Evolutionary conservation across 2,329 filamentous ascomycete species (phyloP).

Genomic region (Drechslera avenae): DNA sequence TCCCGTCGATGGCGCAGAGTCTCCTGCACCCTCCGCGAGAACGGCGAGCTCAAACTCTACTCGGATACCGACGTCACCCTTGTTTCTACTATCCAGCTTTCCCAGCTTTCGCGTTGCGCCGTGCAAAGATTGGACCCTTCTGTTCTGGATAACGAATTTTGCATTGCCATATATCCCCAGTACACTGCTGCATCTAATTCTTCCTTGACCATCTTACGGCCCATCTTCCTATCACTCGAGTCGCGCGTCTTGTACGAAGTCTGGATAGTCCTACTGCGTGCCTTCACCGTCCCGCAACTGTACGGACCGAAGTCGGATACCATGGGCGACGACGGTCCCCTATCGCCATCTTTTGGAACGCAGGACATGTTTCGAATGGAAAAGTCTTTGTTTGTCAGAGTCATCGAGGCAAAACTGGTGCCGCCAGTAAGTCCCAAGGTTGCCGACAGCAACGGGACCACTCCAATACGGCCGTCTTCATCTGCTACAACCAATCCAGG

Average conservation of each 20-base stretch:
- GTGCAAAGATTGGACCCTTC: slow-evolving; percentile 89
- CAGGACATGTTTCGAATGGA: slow-evolving; percentile 71
- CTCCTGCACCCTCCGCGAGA: slow-evolving; percentile 92
- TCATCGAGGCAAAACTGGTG: slow-evolving; percentile 65
- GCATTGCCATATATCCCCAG: slow-evolving; percentile 92
- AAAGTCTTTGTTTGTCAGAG: slow-evolving; percentile 62
- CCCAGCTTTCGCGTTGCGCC: slow-evolving; percentile 85
- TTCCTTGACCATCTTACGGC: slow-evolving; percentile 77
- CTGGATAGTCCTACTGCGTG: slow-evolving; percentile 90
- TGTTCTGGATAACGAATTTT: slow-evolving; percentile 90
- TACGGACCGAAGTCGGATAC: slow-evolving; percentile 69
- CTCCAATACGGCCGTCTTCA: slow-evolving; percentile 38
- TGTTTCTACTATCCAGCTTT: slow-evolving; percentile 82
- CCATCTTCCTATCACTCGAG: slow-evolving; percentile 87
- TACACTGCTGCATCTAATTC: slow-evolving; percentile 78
- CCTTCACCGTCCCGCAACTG: slow-evolving; percentile 89
- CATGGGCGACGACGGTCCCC: slow-evolving; percentile 47
- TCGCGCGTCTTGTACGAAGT: slow-evolving; percentile 92
- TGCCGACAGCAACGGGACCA: slow-evolving; percentile 29
- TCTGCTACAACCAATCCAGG: slow-evolving; percentile 51
- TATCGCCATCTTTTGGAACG: slow-evolving; percentile 48
- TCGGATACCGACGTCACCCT: slow-evolving; percentile 82
- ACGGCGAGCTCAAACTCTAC: slow-evolving; percentile 89
- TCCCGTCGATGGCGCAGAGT: slow-evolving; percentile 81
- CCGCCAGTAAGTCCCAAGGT: slow-evolving; percentile 47